Evolutionary conservation across 345 rosid species (phyloP), one percentile per base, ranked within the genome.

Genomic region (Euphorbia tirucalli): DNA sequence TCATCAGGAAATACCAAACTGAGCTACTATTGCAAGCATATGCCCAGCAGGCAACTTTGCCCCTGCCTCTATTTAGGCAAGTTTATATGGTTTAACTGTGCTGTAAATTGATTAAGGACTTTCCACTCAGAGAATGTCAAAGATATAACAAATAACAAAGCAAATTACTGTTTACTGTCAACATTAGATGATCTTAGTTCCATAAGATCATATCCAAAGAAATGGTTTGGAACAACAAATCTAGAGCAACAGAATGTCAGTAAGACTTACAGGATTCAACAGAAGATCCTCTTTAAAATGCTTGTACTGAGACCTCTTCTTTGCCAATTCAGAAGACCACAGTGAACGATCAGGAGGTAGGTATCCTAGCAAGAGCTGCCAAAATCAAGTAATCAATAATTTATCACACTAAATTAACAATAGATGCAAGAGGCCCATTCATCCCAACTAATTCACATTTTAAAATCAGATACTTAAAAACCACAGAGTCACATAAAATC

Each of bases 211-310:
- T 41, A 10, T 60, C 7, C n/a, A 44, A 70, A 41, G 35, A 41
- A 59, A 41, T 25, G 19, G 30, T 44, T 58, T 19, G 4, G 11
- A 73, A 24, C 24, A 46, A 56, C 11, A 46, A 62, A 61, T 32
- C 1, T 4, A 41, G 46, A 19, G 15, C 16, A 52, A 43, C 32
- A 50, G 43, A 76, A 43, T 5, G 21, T 1, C 18, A 30, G 43
- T 60, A 73, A 52, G 35, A 80, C 95, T 82, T 85, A 94, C 98
- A 80, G 98, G 98, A 68, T 94, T 94, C 91, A 92, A 89, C 72
- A 94, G 77, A 71, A 94, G 96, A 75, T 94, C 98, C 13, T 86
- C 92, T 79, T 92, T 94, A 73, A 94, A 92, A 70, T 83, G 90
- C 83, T 78, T 87, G 87, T 90, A 94, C 83, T 94, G 97, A 43